Conservation (phyloP, 805 yeast genomes). For the Saturnispora sekii region DNA sequence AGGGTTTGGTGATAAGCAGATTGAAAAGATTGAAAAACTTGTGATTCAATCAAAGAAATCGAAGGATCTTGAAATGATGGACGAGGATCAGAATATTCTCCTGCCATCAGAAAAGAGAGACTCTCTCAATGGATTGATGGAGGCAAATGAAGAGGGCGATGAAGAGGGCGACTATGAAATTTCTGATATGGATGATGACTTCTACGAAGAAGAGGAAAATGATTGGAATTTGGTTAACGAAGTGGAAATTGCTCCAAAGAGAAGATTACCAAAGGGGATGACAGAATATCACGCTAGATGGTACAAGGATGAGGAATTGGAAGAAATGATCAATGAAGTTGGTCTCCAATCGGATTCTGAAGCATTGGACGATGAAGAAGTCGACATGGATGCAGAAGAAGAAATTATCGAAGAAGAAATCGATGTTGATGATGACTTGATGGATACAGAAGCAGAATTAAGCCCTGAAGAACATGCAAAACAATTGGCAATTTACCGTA, state of each 20-base stretch:
- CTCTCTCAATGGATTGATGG: constrained; percentile 35
- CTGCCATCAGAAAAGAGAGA: constrained; percentile 20
- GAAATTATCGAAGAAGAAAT: constrained; percentile 26
- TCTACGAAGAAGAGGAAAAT: constrained; percentile 15
- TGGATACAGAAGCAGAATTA: constrained; percentile 62
- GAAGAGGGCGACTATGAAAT: constrained; percentile 30
- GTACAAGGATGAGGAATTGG: constrained; percentile 54
- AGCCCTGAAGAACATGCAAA: constrained; percentile 75
- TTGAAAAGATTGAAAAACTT: constrained; percentile 54
- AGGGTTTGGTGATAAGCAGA: constrained; percentile 80
- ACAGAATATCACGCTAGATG: constrained; percentile 72
- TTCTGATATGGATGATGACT: constrained; percentile 20
- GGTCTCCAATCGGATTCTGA: constrained; percentile 28
- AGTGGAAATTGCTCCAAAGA: constrained; percentile 15
- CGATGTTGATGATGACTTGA: constrained; percentile 32
- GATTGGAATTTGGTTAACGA: constrained; percentile 17
- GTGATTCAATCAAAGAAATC: constrained; percentile 12
- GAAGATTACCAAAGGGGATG: constrained; percentile 55
- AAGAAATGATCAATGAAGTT: constrained; percentile 30
- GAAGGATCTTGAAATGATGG: constrained; percentile 22
- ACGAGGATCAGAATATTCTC: constrained; percentile 51
- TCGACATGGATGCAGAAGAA: constrained; percentile 32
- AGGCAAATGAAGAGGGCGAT: constrained; percentile 29
- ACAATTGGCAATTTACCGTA: constrained; percentile 62
- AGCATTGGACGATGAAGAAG: constrained; percentile 31